These are phyloP conservation scores for Dactylellina parvicollis DNA, from an alignment of 2,329 filamentous ascomycete species.

Conservation along the genomic window DNA sequence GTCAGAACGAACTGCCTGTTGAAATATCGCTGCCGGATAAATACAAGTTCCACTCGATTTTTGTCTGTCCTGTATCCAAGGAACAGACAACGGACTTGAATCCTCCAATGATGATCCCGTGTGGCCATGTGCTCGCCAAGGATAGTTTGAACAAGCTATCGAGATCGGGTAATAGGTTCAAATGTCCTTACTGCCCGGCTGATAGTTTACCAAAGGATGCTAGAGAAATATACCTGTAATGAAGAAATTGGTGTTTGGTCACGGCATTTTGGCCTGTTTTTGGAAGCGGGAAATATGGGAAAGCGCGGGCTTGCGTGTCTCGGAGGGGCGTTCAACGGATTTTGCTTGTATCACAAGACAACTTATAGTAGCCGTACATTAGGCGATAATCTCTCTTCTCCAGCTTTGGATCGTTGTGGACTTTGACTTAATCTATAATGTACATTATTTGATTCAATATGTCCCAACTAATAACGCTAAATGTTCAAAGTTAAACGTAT, in stretches of 20 bases:
- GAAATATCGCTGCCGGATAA: slow-evolving; percentile 73
- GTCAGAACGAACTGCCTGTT: slow-evolving; percentile 85
- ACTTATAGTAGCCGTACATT: background rate
- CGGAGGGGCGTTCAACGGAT: slow-evolving; percentile 35
- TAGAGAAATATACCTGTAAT: slow-evolving; percentile 73
- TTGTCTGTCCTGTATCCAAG: slow-evolving; percentile 96
- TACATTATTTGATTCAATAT: slow-evolving; percentile 35
- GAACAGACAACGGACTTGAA: slow-evolving; percentile 93
- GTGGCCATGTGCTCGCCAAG: slow-evolving; percentile 89
- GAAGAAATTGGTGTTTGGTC: background rate
- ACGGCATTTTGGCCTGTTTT: slow-evolving; percentile 11
- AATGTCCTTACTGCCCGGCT: slow-evolving; percentile 91
- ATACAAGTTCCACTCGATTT: slow-evolving; percentile 89
- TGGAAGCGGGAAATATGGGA: slow-evolving; percentile 6
- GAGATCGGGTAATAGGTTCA: slow-evolving; percentile 77
- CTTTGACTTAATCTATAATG: slow-evolving; percentile 14
- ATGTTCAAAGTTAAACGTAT: slow-evolving; percentile 8
- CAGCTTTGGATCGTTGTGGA: slow-evolving; percentile 4
- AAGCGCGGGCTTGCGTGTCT: background rate
- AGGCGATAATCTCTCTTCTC: slow-evolving; percentile 39
- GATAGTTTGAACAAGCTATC: slow-evolving; percentile 82
- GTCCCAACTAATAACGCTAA: slow-evolving; percentile 31
- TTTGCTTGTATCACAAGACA: slow-evolving; percentile 7
- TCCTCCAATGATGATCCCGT: slow-evolving; percentile 95
- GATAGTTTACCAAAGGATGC: slow-evolving; percentile 76